phyloP scores from a whole-genome alignment of 1,139 yeast species.

The Arxiozyma bovina region DNA sequence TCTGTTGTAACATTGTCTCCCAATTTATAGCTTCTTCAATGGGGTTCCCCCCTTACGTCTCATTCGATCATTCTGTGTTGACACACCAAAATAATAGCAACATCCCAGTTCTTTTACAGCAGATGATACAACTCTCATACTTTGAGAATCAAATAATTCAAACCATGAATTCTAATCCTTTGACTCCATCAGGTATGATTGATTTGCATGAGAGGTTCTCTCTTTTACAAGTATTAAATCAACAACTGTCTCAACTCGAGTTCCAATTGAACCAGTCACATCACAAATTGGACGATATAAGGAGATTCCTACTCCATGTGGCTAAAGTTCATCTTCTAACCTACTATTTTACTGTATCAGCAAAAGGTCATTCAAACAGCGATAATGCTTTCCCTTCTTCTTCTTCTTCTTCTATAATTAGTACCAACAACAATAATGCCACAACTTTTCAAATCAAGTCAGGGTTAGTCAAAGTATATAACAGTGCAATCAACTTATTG shows the following conservation, averaged over 20 bases:
- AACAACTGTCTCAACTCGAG: conserved; percentile 71
- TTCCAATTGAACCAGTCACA: conserved; percentile 35
- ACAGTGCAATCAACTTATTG: conserved; percentile 65
- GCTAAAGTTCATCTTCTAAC: conserved; percentile 74
- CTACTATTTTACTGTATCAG: conserved; percentile 67
- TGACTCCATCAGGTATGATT: conserved; percentile 57
- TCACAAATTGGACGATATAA: conserved; percentile 47
- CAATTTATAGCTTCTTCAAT: conserved; percentile 86
- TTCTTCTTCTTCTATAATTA: too few relatives aligned
- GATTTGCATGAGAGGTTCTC: conserved; percentile 61
- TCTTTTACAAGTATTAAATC: conserved; percentile 56
- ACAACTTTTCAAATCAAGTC: conserved; percentile 46
- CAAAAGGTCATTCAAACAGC: conserved; percentile 3
- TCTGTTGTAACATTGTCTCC: conserved; percentile 81
- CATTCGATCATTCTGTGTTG: conserved; percentile 57
- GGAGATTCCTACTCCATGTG: conserved; percentile 59
- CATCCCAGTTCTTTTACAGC: conserved; percentile 56
- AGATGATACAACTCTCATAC: conserved; percentile 73
- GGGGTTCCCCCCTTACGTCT: conserved; percentile 90
- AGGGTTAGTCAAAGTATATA: conserved; percentile 69
- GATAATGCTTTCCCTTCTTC: too few relatives aligned
- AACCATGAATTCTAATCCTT: conserved; percentile 63
- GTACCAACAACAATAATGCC: neutral
- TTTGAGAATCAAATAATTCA: conserved; percentile 80
- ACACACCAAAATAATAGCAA: conserved; percentile 6